A percentile compares a stretch with the other conserved stretches of the same genome.
These are phyloP conservation scores for Fusarium continuum DNA, from an alignment of 2,329 filamentous ascomycete genomes.

Conservation along the genomic window DNA sequence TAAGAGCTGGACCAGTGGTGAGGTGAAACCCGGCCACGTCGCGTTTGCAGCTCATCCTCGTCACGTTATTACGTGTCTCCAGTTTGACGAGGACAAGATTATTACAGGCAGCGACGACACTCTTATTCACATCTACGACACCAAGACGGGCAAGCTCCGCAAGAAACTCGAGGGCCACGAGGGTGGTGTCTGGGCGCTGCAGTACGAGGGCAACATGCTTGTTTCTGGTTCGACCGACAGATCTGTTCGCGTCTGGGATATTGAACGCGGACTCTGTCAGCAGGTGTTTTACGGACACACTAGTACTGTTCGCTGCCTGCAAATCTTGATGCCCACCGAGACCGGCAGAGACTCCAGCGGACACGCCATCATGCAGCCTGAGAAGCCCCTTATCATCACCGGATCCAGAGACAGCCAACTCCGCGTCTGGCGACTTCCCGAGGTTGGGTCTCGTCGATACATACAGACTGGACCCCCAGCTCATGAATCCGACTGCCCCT, in stretches of 20 bases:
- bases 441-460: slow-evolving; percentile 78
- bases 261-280: slow-evolving; percentile 89
- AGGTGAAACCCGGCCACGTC: slow-evolving; percentile 86
- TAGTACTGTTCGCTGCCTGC: slow-evolving; percentile 93
- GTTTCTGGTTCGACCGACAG: slow-evolving; percentile 97
- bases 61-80: slow-evolving; percentile 96
- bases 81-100: slow-evolving; percentile 98
- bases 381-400: slow-evolving; percentile 95
- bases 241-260: slow-evolving; percentile 99
- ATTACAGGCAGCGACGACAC: slow-evolving; percentile 97
- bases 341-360: slow-evolving; percentile 77
- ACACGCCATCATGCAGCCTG: slow-evolving; percentile 85
- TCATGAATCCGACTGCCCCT: slow-evolving; percentile 84
- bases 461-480: slow-evolving; percentile 81
- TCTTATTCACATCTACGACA: slow-evolving; percentile 97
- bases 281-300: slow-evolving; percentile 98
- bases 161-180: slow-evolving; percentile 92
- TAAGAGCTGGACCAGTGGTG: slow-evolving; percentile 89
- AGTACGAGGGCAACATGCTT: slow-evolving; percentile 93
- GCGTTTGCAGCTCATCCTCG: slow-evolving; percentile 96
- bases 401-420: slow-evolving; percentile 95
- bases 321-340: slow-evolving; percentile 89
- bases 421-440: slow-evolving; percentile 92
- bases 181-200: slow-evolving; percentile 95
- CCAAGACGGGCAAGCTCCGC: slow-evolving; percentile 86